Percentiles rank a stretch among this genome's conserved stretches.
phyloP scores from a whole-genome alignment of 768 basidiomycete genomes.

The Hericium coralloides region DNA sequence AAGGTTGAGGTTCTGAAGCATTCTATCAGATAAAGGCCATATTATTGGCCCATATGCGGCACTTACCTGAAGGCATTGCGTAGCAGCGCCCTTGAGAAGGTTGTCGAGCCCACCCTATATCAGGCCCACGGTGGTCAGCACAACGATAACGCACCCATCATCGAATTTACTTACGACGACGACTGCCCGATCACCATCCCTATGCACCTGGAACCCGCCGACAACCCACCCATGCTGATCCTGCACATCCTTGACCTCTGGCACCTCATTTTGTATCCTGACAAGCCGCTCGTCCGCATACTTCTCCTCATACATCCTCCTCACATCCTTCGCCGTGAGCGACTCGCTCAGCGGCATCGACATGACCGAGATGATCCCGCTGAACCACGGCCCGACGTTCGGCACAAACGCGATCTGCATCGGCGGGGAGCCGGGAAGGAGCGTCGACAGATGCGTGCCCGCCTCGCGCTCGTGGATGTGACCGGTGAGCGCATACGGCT shows the following conservation, averaged over 20 bases:
- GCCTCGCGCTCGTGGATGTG: slow-evolving; percentile 99
- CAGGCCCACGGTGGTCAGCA: not conserved
- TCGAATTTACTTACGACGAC: slow-evolving; percentile 59
- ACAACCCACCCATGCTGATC: slow-evolving; percentile 83
- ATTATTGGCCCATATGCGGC: not conserved
- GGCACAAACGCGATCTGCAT: slow-evolving; percentile 81
- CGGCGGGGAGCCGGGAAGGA: slow-evolving; percentile 30
- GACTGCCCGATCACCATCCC: slow-evolving; percentile 81
- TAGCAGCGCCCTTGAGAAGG: slow-evolving; percentile 94
- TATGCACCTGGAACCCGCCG: slow-evolving; percentile 92
- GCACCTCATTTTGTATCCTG: slow-evolving; percentile 56
- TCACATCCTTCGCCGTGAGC: slow-evolving; percentile 65
- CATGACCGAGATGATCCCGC: slow-evolving; percentile 84
- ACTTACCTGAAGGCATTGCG: slow-evolving; percentile 91
- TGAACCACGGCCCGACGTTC: slow-evolving; percentile 88
- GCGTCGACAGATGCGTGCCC: slow-evolving; percentile 65
- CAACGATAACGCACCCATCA: not conserved
- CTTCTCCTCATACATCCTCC: slow-evolving; percentile 63
- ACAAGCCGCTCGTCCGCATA: slow-evolving; percentile 74
- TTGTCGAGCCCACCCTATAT: slow-evolving; percentile 91
- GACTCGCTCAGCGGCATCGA: slow-evolving; percentile 68
- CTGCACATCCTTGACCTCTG: slow-evolving; percentile 66
- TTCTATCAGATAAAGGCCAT: not conserved
- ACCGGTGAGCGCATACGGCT: slow-evolving; percentile 87
- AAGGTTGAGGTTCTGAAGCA: slow-evolving; percentile 76